Evolutionary conservation across 345 rosid genomes (phyloP).

Genomic region (Lagerstroemia speciosa): DNA sequence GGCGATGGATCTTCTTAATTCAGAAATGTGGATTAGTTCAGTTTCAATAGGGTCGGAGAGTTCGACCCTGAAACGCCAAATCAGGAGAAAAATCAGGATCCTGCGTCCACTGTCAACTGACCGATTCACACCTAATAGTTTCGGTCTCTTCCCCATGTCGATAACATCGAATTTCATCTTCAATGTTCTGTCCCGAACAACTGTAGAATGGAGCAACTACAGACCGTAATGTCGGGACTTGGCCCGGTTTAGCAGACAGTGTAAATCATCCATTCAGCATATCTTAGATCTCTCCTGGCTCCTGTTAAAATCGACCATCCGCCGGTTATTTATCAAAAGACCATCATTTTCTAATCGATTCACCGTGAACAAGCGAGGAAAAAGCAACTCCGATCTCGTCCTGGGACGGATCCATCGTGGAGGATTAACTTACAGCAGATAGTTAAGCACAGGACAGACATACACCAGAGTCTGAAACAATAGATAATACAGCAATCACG

Average conservation of each 20-base stretch:
- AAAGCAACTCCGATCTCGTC: no score
- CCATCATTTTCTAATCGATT: no score
- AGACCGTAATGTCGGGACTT: no score
- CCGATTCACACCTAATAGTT: not conserved
- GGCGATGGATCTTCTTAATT: not conserved
- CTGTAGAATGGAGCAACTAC: no score
- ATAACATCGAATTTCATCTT: not conserved
- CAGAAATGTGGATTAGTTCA: not conserved
- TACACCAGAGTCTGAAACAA: not conserved
- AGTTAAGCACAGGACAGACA: not conserved
- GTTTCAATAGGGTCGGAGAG: not conserved
- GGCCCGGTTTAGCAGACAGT: not conserved
- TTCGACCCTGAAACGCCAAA: not conserved
- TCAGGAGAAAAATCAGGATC: slow-evolving; percentile 4
- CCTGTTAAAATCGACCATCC: no score
- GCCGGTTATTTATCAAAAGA: no score
- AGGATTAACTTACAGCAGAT: not conserved
- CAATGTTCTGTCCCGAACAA: no score
- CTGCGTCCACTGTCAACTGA: not conserved
- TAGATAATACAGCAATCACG: not conserved
- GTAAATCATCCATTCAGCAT: no score
- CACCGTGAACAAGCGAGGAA: no score
- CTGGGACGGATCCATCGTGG: no score
- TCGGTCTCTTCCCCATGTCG: not conserved
- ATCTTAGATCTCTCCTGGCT: no score